Evolutionary conservation across 2,329 filamentous ascomycete species (phyloP).

Genomic region (Escovopsis sp.): DNA sequence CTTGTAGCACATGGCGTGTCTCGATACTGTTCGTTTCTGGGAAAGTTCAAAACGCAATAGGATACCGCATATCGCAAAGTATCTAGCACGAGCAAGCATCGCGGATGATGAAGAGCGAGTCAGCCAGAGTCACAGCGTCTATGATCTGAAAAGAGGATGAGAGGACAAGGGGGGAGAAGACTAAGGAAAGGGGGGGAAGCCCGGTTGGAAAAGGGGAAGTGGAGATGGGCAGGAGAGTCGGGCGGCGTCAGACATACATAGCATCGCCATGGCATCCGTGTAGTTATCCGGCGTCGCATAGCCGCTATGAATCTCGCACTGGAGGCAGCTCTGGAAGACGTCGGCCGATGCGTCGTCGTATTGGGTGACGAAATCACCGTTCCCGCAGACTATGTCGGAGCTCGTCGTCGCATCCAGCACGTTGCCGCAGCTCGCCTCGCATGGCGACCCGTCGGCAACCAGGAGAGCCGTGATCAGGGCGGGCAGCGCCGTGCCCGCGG

Average conservation of each 20-base stretch:
- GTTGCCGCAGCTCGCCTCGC: slow-evolving; percentile 37
- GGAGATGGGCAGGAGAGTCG: neutral
- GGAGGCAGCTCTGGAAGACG: slow-evolving; percentile 36
- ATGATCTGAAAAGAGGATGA: no score
- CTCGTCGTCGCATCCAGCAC: slow-evolving; percentile 28
- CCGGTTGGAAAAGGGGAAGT: no score
- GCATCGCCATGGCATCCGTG: slow-evolving; percentile 36
- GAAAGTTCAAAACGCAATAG: slow-evolving; percentile 38
- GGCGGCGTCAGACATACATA: slow-evolving; percentile 31
- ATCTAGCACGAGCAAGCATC: no score
- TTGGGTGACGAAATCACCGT: slow-evolving; percentile 13
- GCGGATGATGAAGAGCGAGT: slow-evolving; percentile 6
- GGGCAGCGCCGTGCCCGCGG: slow-evolving; percentile 8
- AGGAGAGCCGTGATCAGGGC: slow-evolving; percentile 18
- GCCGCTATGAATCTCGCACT: slow-evolving; percentile 35
- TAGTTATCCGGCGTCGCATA: slow-evolving; percentile 25
- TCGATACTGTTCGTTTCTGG: slow-evolving; percentile 24
- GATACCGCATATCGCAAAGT: slow-evolving; percentile 41
- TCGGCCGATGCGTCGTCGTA: slow-evolving; percentile 26
- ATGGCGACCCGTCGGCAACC: slow-evolving; percentile 32
- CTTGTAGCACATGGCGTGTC: slow-evolving; percentile 35
- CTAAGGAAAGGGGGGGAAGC: no score
- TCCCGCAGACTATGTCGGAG: slow-evolving; percentile 32
- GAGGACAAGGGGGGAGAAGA: no score
- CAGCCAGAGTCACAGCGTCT: neutral